Percentiles rank a stretch among this genome's conserved stretches.
phyloP scores from a whole-genome alignment of 2,329 filamentous ascomycete species.

The Colletotrichum tanaceti region DNA sequence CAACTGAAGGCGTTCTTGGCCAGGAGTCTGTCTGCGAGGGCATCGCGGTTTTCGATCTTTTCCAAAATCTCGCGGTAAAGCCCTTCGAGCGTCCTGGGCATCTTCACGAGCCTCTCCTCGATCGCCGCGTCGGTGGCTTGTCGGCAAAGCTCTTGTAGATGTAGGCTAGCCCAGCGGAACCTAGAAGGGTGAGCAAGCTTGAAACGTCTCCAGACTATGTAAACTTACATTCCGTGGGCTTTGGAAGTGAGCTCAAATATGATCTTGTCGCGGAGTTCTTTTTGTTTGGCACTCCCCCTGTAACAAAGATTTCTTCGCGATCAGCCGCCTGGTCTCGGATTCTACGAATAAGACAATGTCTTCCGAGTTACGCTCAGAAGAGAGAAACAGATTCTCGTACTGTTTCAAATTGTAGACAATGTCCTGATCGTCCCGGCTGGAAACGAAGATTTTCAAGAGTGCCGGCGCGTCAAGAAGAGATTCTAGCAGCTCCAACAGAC shows the following conservation, averaged over 20 bases:
- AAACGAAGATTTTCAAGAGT: slow-evolving; percentile 34
- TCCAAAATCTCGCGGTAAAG: slow-evolving; percentile 22
- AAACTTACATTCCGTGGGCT: slow-evolving; percentile 10
- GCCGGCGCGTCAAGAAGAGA: slow-evolving; percentile 8
- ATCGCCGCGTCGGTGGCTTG: slow-evolving; percentile 16
- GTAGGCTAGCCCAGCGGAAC: slow-evolving; percentile 32
- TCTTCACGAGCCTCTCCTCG: slow-evolving; percentile 14
- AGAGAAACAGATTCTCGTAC: slow-evolving; percentile 21
- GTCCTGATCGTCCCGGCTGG: slow-evolving; percentile 35
- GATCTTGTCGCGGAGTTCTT: slow-evolving; percentile 7
- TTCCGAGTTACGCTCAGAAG: slow-evolving; percentile 7
- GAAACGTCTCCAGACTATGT: background rate
- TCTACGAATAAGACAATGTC: background rate
- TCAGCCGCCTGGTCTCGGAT: background rate
- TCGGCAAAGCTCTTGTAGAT: slow-evolving; percentile 27
- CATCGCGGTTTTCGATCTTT: slow-evolving; percentile 15
- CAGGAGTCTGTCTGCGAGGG: background rate
- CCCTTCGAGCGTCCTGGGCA: slow-evolving; percentile 14
- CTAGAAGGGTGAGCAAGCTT: background rate
- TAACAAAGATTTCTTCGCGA: background rate
- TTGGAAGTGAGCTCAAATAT: background rate
- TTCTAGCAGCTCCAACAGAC: slow-evolving; percentile 22
- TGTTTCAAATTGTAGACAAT: slow-evolving; percentile 20
- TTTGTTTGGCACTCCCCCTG: background rate
- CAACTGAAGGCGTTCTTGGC: slow-evolving; percentile 11